Percentiles rank a stretch among this genome's conserved stretches.
Conservation (phyloP, 345 rosid species). For the Hibiscus tridactylites region DNA sequence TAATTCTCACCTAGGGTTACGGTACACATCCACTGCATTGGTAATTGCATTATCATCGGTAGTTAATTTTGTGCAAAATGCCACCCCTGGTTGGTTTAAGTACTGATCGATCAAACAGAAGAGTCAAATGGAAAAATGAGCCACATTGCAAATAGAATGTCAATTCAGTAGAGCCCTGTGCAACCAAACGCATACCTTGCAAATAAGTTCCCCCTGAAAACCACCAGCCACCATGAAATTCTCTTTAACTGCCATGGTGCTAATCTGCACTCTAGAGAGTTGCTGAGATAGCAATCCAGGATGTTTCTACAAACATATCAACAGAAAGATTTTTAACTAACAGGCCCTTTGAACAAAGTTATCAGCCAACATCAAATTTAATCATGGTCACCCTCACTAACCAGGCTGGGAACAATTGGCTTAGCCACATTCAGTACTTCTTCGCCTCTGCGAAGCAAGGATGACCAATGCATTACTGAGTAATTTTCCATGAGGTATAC, state of each 20-base stretch:
- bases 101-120: conserved; percentile 28
- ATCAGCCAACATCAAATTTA: background rate
- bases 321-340: background rate
- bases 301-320: conserved; percentile 31
- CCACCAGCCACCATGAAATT: conserved; percentile 87
- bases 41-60: conserved; percentile 77
- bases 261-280: conserved; percentile 74
- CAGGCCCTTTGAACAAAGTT: background rate
- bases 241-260: conserved; percentile 83
- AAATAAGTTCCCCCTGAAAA: conserved; percentile 86
- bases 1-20: conserved; percentile 31
- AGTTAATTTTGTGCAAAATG: conserved; percentile 61
- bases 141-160: background rate
- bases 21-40: conserved; percentile 69
- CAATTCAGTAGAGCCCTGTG: background rate
- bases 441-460: conserved; percentile 30
- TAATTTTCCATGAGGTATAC: background rate
- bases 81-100: conserved; percentile 52
- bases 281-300: conserved; percentile 40
- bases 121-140: background rate
- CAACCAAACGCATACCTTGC: conserved; percentile 47
- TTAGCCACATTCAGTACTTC: conserved; percentile 81
- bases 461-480: background rate
- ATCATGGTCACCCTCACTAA: conserved; percentile 14
- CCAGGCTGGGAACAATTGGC: conserved; percentile 58